Evolutionary conservation across 2,329 filamentous ascomycete genomes (phyloP).

Genomic region (Fusarium foetens): DNA sequence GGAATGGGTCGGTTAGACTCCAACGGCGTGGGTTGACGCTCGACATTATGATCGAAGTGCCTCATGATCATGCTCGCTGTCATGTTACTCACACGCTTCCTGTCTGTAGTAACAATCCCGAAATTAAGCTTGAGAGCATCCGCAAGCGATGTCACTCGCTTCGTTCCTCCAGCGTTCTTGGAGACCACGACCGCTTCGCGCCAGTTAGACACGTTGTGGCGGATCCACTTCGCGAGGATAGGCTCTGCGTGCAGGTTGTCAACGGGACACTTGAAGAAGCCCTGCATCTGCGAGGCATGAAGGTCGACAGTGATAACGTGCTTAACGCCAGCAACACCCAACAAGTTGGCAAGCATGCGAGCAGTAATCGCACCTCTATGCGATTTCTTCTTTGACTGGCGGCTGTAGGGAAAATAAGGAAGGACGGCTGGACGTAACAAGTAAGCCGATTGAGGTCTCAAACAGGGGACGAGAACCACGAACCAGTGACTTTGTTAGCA

Average conservation of each 20-base stretch:
- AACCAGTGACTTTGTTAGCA: constrained; percentile 95
- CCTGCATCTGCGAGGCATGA: constrained; percentile 98
- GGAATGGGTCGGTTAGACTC: constrained; percentile 48
- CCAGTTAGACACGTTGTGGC: constrained; percentile 88
- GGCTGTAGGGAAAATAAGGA: constrained; percentile 98
- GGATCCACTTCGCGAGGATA: constrained; percentile 94
- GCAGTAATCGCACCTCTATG: constrained; percentile 96
- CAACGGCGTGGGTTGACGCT: constrained; percentile 55
- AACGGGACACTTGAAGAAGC: constrained; percentile 97
- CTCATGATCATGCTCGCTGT: constrained; percentile 81
- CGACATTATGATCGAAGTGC: constrained; percentile 68
- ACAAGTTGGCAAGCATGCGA: constrained; percentile 94
- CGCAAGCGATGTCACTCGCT: constrained; percentile 93
- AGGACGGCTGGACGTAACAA: constrained; percentile 71
- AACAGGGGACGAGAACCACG: constrained; percentile 45
- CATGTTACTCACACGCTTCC: constrained; percentile 75
- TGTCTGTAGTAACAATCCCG: constrained; percentile 91
- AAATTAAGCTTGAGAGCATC: constrained; percentile 98
- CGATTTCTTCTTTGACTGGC: constrained; percentile 99
- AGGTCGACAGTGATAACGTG: constrained; percentile 98
- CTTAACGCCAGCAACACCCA: constrained; percentile 92
- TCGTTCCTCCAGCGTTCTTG: constrained; percentile 97
- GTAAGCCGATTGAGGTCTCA: constrained; percentile 31
- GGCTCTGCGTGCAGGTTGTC: constrained; percentile 98
- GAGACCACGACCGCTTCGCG: constrained; percentile 93